Evolutionary conservation across 495 filamentous ascomycete species (phyloP), one percentile per base, ranked within the genome.

Genomic region (Aspergillus nanangensis): DNA sequence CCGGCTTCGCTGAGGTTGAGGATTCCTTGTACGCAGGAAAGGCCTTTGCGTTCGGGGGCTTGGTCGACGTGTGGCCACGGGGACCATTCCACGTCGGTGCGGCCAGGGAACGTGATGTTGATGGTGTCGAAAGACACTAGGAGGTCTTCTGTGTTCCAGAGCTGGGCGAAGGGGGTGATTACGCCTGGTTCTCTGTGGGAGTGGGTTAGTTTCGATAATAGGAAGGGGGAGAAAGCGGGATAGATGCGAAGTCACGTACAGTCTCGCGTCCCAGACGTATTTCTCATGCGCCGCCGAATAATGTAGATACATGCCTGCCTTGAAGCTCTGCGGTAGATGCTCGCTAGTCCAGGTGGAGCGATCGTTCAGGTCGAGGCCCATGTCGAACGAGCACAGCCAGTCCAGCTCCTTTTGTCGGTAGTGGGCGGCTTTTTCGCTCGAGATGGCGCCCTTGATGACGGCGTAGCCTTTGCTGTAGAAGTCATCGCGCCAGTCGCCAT

Each of bases 11-110:
- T 56, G 3, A 71, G 56, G 39, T 72, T 72, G 45, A 74, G 68
- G 15, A 74, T 58, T 0, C 71, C 69, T 27, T 72, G 65, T 5
- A 70, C 57, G 41, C 67, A 70, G 39, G 63, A 58, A 4, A 68
- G 49, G n/a, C 67, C 64, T 21, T 44, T 32, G 18, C 51, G 46
- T 18, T 49, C 34, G 10, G 64, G 64, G 19, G 20, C 39, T 41
- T 66, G 60, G 44, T 66, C 62, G 18, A 55, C 29, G 32, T 66
- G 62, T 19, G 45, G 46, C 62, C 62, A 68, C 0, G 62, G 48
- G 25, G 25, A 7, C 25, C 25, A 29, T 14, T 47, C 19, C 13
- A 34, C 35, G 20, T 50, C 51, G 10, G 18, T 35, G 11, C 24
- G 8, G 35, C 47, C 47, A 3, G 54, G 50, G 18, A 60, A 54